A percentile compares a stretch with the other conserved stretches of the same genome.
Evolutionary conservation across 768 basidiomycete species (phyloP).

Genomic region (Podaxis pistillaris): DNA sequence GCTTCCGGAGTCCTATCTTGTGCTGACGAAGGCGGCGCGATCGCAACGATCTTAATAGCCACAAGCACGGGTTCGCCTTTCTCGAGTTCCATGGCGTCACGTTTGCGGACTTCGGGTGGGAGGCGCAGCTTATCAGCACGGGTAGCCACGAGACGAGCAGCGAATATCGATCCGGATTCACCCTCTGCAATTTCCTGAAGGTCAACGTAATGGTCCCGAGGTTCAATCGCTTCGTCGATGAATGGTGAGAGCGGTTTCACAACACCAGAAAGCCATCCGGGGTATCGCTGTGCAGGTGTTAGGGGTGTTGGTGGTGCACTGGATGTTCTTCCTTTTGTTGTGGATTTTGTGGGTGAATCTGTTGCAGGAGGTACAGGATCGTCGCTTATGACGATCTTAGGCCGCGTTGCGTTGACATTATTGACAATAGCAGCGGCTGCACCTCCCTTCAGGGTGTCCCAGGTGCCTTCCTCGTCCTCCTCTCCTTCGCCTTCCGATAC

Average conservation of each 20-base stretch:
- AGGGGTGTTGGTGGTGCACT: slow-evolving; percentile 28
- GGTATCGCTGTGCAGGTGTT: slow-evolving; percentile 50
- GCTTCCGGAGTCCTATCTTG: slow-evolving; percentile 35
- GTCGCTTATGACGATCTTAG: slow-evolving; percentile 35
- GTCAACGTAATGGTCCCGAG: slow-evolving; percentile 61
- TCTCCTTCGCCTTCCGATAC: slow-evolving; percentile 18
- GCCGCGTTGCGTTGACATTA: slow-evolving; percentile 23
- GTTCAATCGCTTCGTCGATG: slow-evolving; percentile 63
- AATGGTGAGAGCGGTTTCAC: slow-evolving; percentile 60
- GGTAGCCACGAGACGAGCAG: slow-evolving; percentile 36
- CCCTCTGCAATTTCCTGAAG: slow-evolving; percentile 82
- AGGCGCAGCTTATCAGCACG: slow-evolving; percentile 37
- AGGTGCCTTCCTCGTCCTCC: slow-evolving; percentile 21
- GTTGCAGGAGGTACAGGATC: slow-evolving; percentile 13
- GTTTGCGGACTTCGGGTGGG: slow-evolving; percentile 35
- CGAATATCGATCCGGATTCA: slow-evolving; percentile 71
- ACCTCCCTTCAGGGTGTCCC: slow-evolving; percentile 18
- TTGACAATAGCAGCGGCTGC: slow-evolving; percentile 28
- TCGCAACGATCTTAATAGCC: slow-evolving; percentile 73
- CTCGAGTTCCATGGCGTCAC: slow-evolving; percentile 34
- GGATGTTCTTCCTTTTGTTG: slow-evolving; percentile 23
- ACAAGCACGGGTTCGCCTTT: slow-evolving; percentile 44
- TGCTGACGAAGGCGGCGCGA: slow-evolving; percentile 35
- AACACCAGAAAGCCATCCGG: slow-evolving; percentile 60
- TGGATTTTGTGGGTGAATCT: slow-evolving; percentile 17